A percentile compares a stretch with the other conserved stretches of the same genome.
Evolutionary conservation across 163 green algal species (phyloP).

Genomic region (Chlamydomonas reinhardtii): DNA sequence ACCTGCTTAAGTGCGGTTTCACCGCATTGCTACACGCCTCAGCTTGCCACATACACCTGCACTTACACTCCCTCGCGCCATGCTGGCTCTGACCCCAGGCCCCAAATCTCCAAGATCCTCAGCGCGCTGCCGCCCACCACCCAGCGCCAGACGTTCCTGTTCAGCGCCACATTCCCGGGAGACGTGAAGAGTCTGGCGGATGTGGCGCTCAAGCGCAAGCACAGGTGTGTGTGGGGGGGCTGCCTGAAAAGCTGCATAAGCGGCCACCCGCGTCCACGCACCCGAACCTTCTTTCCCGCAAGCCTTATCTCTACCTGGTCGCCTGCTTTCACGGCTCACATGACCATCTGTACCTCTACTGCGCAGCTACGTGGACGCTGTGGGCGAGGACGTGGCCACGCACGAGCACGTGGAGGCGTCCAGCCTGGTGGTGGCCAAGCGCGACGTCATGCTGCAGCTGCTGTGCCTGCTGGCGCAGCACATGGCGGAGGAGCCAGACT

Average conservation of each 20-base stretch:
- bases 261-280: no score
- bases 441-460: neutral
- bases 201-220: constrained; percentile 67
- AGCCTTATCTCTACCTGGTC: no score
- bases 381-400: constrained; percentile 76
- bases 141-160: constrained; percentile 87
- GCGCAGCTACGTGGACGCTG: constrained; percentile 84
- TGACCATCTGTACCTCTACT: no score
- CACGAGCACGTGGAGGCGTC: constrained; percentile 58
- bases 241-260: no score
- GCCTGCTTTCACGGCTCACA: no score
- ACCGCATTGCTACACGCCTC: no score
- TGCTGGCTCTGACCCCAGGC: neutral
- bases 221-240: constrained; percentile 27
- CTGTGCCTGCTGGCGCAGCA: constrained; percentile 24
- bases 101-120: constrained; percentile 80
- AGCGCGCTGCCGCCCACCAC: constrained; percentile 67
- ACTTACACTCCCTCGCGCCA: no score
- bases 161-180: constrained; percentile 76
- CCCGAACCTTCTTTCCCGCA: no score
- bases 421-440: constrained; percentile 37
- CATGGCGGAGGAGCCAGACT: constrained; percentile 43
- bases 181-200: constrained; percentile 74
- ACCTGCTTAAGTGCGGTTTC: no score
- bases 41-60: no score